A percentile compares a stretch with the other conserved stretches of the same genome.
Evolutionary conservation across 2,329 filamentous ascomycete genomes (phyloP).

Genomic region (Penicillium sp.): DNA sequence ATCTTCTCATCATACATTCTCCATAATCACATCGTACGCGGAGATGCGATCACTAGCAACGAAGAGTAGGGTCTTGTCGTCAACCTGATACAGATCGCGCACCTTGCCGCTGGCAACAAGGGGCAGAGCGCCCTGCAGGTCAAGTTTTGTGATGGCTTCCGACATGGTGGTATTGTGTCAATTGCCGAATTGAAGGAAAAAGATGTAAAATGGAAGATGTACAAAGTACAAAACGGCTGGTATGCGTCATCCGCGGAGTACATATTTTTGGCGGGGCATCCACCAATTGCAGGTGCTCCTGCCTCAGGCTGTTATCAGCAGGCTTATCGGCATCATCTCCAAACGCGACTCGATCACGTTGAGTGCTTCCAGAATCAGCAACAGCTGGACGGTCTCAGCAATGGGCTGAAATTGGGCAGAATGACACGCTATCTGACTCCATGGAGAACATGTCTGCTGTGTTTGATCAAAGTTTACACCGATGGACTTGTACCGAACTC

Average conservation of each 20-base stretch:
- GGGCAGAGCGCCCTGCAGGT: slow-evolving; percentile 41
- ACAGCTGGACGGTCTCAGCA: neutral
- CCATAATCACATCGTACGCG: slow-evolving; percentile 87
- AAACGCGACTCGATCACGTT: neutral
- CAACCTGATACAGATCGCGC: slow-evolving; percentile 70
- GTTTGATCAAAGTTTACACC: slow-evolving; percentile 74
- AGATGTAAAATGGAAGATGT: neutral
- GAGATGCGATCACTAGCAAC: slow-evolving; percentile 86
- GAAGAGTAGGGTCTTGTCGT: slow-evolving; percentile 68
- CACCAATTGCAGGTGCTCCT: slow-evolving; percentile 8
- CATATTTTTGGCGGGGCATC: slow-evolving; percentile 17
- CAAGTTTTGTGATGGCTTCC: slow-evolving; percentile 36
- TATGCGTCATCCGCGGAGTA: slow-evolving; percentile 17
- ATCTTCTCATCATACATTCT: slow-evolving; percentile 57
- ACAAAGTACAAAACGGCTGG: neutral
- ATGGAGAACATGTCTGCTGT: slow-evolving; percentile 75
- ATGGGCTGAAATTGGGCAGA: slow-evolving; percentile 14
- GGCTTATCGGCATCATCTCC: neutral
- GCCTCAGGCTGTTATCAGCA: slow-evolving; percentile 18
- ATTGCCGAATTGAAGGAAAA: neutral
- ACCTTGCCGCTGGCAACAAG: slow-evolving; percentile 65
- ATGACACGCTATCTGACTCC: slow-evolving; percentile 87
- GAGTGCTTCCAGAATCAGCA: neutral
- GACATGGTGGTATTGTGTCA: slow-evolving; percentile 23
- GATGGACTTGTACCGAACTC: slow-evolving; percentile 62